Conservation (phyloP, 2,329 filamentous ascomycete genomes). For the Epichloe glyceriae region DNA sequence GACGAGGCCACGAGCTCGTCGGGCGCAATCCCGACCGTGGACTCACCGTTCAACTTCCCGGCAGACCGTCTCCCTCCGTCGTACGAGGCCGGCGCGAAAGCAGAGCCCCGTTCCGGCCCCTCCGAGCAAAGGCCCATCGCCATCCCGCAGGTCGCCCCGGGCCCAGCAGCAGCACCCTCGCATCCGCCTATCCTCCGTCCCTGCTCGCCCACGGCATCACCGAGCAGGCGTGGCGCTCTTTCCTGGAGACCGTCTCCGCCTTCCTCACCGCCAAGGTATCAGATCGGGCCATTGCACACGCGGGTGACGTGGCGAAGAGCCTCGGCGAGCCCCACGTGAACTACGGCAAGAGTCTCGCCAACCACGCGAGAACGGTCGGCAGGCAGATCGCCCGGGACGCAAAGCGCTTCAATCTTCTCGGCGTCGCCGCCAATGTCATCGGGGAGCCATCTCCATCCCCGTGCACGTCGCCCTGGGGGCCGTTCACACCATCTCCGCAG, state of each 20-base stretch:
- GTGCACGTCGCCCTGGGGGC: constrained; percentile 24
- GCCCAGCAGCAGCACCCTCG: constrained; percentile 23
- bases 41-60: constrained; percentile 28
- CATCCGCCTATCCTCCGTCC: constrained; percentile 23
- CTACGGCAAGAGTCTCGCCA: constrained; percentile 22
- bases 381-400: constrained; percentile 22
- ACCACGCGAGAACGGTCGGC: constrained; percentile 25
- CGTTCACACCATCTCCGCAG: constrained; percentile 19
- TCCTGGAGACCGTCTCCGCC: constrained; percentile 28
- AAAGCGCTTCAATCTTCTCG: constrained; percentile 26
- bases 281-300: constrained; percentile 29
- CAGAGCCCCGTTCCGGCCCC: constrained; percentile 1
- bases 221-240: constrained; percentile 20
- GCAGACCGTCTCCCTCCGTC: constrained; percentile 9
- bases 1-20: background rate
- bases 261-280: constrained; percentile 33
- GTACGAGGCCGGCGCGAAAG: constrained; percentile 10
- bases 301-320: constrained; percentile 25
- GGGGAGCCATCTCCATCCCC: constrained; percentile 27
- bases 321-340: constrained; percentile 22
- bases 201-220: constrained; percentile 27
- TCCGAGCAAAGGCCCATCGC: constrained; percentile 19
- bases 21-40: constrained; percentile 6
- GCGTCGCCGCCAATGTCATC: too few relatives aligned
- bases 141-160: constrained; percentile 25